Conservation (phyloP, 495 filamentous ascomycete species). For the Aspergillus bridgeri region DNA sequence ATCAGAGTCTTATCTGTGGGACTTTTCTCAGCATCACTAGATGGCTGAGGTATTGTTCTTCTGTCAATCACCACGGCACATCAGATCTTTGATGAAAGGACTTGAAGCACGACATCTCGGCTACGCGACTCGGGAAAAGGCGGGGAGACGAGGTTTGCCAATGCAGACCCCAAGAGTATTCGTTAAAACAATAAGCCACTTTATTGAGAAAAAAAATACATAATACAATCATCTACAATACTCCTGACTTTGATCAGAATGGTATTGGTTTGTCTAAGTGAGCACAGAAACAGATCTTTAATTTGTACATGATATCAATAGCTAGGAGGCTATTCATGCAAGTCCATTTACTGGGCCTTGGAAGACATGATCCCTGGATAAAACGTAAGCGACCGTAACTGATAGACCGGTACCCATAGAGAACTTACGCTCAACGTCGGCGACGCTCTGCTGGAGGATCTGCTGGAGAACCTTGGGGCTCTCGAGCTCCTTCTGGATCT, state of each 20-base stretch:
- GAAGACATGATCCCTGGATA: slow-evolving; percentile 49
- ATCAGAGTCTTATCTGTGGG: not conserved
- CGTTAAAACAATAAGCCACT: not conserved
- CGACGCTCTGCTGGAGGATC: slow-evolving; percentile 91
- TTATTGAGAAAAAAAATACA: not conserved
- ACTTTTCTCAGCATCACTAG: too few species aligned
- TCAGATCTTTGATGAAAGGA: not conserved
- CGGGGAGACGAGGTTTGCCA: not conserved
- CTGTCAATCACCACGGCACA: too few species aligned
- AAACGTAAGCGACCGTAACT: not conserved
- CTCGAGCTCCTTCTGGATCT: slow-evolving; percentile 97
- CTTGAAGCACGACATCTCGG: not conserved
- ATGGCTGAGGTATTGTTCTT: too few species aligned
- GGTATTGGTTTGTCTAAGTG: slow-evolving; percentile 44
- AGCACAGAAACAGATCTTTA: slow-evolving; percentile 43
- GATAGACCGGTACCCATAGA: not conserved
- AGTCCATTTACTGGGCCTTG: slow-evolving; percentile 50
- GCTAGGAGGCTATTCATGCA: slow-evolving; percentile 28
- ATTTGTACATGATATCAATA: slow-evolving; percentile 48
- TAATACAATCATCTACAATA: slow-evolving; percentile 2
- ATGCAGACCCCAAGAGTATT: not conserved
- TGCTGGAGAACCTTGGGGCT: slow-evolving; percentile 92
- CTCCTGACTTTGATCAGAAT: slow-evolving; percentile 12
- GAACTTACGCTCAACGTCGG: slow-evolving; percentile 92
- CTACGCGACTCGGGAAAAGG: not conserved